Percentiles rank a stretch among this genome's conserved stretches.
Evolutionary conservation across 1,284 basidiomycete species (phyloP).

Genomic region (Hemileia vastatrix): DNA sequence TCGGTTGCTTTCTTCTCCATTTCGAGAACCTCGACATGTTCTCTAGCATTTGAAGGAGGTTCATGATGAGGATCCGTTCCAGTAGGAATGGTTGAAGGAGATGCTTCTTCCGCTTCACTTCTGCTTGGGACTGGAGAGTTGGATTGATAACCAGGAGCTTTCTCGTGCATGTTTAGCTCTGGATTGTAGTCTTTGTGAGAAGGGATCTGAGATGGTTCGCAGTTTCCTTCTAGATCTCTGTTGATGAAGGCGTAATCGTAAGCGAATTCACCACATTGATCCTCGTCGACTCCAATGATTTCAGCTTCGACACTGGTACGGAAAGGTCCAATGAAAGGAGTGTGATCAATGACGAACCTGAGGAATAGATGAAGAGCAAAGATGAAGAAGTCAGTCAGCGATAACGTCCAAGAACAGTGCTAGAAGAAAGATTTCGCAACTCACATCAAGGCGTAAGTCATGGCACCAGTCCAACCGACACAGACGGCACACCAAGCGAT

Average conservation of each 20-base stretch:
- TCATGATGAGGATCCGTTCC: not conserved
- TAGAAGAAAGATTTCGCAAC: slow-evolving; percentile 23
- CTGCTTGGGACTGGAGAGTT: not conserved
- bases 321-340: slow-evolving; percentile 63
- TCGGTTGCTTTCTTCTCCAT: not conserved
- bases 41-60: not conserved
- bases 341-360: slow-evolving; percentile 57
- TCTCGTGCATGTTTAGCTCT: not conserved
- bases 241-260: too few relatives aligned
- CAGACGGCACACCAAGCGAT: slow-evolving; percentile 68
- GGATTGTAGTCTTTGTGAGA: not conserved
- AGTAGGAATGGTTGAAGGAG: not conserved
- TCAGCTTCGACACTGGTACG: slow-evolving; percentile 66
- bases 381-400: slow-evolving; percentile 4
- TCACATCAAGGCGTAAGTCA: slow-evolving; percentile 50
- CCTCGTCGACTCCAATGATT: slow-evolving; percentile 71
- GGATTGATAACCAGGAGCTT: not conserved
- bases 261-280: slow-evolving; percentile 52
- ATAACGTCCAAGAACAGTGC: not conserved
- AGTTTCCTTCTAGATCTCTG: too few relatives aligned
- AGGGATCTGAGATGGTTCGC: too few relatives aligned
- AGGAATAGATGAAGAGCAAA: slow-evolving; percentile 46
- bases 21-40: not conserved
- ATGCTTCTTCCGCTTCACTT: not conserved
- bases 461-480: slow-evolving; percentile 51